Conservation (phyloP, 331 rosid genomes). For the Erythrophleum ivorense region DNA sequence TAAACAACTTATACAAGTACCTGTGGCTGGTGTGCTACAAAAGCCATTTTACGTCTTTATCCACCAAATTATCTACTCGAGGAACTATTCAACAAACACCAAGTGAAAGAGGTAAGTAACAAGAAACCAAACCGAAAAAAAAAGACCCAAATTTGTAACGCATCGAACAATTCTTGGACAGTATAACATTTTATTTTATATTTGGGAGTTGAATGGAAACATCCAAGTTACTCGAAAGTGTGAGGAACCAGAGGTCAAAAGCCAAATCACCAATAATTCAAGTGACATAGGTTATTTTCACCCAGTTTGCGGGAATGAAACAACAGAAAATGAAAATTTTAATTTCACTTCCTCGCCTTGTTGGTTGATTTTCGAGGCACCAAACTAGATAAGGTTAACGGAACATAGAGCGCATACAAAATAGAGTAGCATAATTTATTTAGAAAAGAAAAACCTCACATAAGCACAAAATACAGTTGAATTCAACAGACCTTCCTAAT, state of each 20-base stretch:
- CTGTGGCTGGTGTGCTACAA: slow-evolving; percentile 77
- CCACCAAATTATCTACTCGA: slow-evolving; percentile 58
- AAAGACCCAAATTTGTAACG: not conserved
- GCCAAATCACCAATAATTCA: slow-evolving; percentile 1
- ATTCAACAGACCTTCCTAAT: slow-evolving; percentile 9
- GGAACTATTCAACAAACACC: slow-evolving; percentile 47
- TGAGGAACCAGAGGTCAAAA: not conserved
- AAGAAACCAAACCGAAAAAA: slow-evolving; percentile 1
- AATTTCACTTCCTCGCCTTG: not conserved
- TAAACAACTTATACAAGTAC: slow-evolving; percentile 45
- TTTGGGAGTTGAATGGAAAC: not conserved
- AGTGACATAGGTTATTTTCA: not conserved
- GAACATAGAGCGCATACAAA: slow-evolving; percentile 3
- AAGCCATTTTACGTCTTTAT: slow-evolving; percentile 63
- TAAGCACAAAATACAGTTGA: not conserved
- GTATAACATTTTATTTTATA: not conserved
- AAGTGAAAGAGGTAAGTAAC: not conserved
- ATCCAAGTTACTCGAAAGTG: not conserved
- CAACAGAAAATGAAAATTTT: not conserved
- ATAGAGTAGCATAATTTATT: not conserved
- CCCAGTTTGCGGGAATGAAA: not conserved
- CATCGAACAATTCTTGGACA: not conserved
- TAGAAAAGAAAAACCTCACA: not conserved
- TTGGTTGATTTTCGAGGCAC: slow-evolving; percentile 7
- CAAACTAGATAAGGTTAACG: not conserved